Evolutionary conservation across 2,329 filamentous ascomycete species (phyloP).

Genomic region (Botrytis cinerea): DNA sequence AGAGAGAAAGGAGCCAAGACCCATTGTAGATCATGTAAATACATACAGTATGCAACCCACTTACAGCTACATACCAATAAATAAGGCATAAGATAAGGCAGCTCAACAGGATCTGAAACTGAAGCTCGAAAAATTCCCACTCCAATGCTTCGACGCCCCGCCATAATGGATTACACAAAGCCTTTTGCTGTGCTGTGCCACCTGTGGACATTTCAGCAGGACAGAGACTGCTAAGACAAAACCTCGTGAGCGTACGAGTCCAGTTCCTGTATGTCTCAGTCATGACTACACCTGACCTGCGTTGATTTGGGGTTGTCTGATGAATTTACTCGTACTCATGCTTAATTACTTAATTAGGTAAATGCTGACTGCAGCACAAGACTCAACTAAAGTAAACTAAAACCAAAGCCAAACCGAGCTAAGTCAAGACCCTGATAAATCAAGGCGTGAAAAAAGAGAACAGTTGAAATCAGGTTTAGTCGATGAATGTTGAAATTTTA

Average conservation of each 20-base stretch:
- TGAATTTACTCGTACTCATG: not conserved
- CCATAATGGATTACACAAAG: constrained; percentile 12
- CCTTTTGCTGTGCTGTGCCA: constrained; percentile 3
- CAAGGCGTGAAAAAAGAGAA: not conserved
- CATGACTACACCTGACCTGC: constrained; percentile 11
- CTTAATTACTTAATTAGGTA: constrained; percentile 4
- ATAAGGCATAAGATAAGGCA: not conserved
- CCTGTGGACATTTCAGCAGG: constrained; percentile 9
- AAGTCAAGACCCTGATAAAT: not conserved
- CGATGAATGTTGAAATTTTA: not conserved
- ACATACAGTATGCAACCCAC: constrained; percentile 10
- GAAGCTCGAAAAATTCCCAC: constrained; percentile 4
- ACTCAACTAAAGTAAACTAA: not conserved
- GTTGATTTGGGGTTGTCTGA: not conserved
- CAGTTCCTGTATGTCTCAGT: constrained; percentile 21
- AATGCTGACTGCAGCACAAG: constrained; percentile 16
- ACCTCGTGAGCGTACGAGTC: constrained; percentile 16
- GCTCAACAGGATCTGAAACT: constrained; percentile 14
- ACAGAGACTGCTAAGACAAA: not conserved
- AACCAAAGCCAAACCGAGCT: not conserved
- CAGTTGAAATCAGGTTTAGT: not conserved
- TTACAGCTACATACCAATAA: not conserved
- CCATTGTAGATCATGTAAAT: not conserved
- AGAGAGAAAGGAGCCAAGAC: not conserved
- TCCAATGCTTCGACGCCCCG: constrained; percentile 9